Evolutionary conservation across 2,329 filamentous ascomycete genomes (phyloP), one percentile per base, ranked within the genome.

Genomic region (Ploettnerulaceae sp.): DNA sequence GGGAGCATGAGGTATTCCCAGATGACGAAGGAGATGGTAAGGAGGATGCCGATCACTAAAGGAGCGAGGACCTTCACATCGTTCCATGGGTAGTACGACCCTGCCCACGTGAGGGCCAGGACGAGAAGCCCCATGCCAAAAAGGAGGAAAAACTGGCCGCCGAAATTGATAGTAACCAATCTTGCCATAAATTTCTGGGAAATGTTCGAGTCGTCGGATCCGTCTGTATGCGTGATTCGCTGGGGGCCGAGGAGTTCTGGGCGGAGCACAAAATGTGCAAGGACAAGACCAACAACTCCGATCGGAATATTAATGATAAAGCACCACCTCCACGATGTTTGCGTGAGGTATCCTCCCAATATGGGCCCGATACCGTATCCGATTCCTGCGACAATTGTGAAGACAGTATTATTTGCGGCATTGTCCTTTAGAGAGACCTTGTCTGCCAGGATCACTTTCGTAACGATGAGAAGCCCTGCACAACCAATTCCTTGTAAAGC

Each of bases 291-390:
- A 15, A 75, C 55, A 3, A 71, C 66, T 1, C 68, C 71, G 32
- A 82, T 69, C 12, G 78, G 78, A n/a, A 81, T 67, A 50, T 77
- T 79, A 44, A 84, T 72, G 28, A 73, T 78, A 60, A 86, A 86
- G 57, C 79, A 81, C 72, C 82, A 86, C 39, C 81, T 68, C 81
- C 82, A 86, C 52, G 71, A 73, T 3, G 70, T 64, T 26, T 69
- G 65, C 15, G 75, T 75, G 9, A 81, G 67, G 48, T 75, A 76
- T 0, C 71, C 54, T 32, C 82, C 82, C 18, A 83, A 66, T 2
- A 83, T 72, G 0, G 82, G 82, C 0, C 82, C 57, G 6, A 57
- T 48, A 72, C 40, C 35, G 28, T 49, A 49, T 9, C 76, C 75
- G 5, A 80, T 58, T 0, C 80, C 81, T 6, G 72, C 72, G 1